phyloP scores from a whole-genome alignment of 805 yeast species.

The Starmerella stigmatis region DNA sequence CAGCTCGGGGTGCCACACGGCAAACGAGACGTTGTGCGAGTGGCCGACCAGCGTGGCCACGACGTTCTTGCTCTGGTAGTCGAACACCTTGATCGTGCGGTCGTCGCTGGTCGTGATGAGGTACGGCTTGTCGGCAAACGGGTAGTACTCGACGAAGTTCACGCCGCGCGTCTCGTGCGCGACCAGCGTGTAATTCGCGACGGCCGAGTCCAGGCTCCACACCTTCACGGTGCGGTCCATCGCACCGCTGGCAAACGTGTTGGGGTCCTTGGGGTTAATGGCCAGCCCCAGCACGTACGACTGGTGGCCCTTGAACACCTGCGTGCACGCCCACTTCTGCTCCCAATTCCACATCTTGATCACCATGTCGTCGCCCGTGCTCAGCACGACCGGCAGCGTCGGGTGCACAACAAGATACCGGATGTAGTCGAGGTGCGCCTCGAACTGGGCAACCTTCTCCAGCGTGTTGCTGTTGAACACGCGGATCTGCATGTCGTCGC shows the following conservation, averaged over 20 bases:
- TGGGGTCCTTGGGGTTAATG: constrained; percentile 94
- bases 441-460: constrained; percentile 88
- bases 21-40: constrained; percentile 87
- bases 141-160: constrained; percentile 92
- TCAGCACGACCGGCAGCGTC: constrained; percentile 73
- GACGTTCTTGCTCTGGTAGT: constrained; percentile 91
- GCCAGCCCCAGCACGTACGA: constrained; percentile 92
- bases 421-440: constrained; percentile 96
- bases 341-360: constrained; percentile 98
- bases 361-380: constrained; percentile 85
- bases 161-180: constrained; percentile 93
- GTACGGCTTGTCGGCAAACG: constrained; percentile 94
- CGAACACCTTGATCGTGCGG: constrained; percentile 82
- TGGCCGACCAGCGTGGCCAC: constrained; percentile 94
- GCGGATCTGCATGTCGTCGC: constrained; percentile 90
- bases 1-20: constrained; percentile 94
- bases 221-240: constrained; percentile 92
- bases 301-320: constrained; percentile 87
- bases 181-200: constrained; percentile 80
- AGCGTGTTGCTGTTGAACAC: constrained; percentile 93
- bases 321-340: constrained; percentile 78
- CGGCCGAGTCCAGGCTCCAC: constrained; percentile 83
- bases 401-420: constrained; percentile 93
- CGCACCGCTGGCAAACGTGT: constrained; percentile 95
- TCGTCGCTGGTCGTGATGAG: constrained; percentile 87